These are phyloP conservation scores for Euclidium syriacum DNA, from an alignment of 345 rosid species.

Conservation along the genomic window DNA sequence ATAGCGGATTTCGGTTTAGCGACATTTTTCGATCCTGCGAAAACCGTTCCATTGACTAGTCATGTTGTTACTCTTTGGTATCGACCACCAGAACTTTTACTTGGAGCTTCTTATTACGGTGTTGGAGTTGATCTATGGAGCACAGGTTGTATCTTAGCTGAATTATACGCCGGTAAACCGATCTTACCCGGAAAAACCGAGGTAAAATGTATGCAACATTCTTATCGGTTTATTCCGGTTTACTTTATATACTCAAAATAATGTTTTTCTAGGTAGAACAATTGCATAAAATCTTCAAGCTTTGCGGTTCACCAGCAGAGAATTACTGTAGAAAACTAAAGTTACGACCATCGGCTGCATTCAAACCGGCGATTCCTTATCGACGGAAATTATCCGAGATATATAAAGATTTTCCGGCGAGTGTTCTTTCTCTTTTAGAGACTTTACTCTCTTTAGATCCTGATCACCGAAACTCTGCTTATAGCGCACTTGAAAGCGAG, in stretches of 20 bases:
- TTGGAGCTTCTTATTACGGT: slow-evolving; percentile 73
- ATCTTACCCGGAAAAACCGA: slow-evolving; percentile 92
- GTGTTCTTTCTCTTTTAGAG: slow-evolving; percentile 73
- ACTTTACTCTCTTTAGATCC: slow-evolving; percentile 95
- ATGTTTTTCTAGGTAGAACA: slow-evolving; percentile 70
- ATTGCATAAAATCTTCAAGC: slow-evolving; percentile 86
- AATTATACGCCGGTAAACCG: slow-evolving; percentile 73
- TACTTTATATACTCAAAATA: neutral
- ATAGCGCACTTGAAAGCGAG: slow-evolving; percentile 25
- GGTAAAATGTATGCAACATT: slow-evolving; percentile 39
- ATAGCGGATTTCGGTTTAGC: slow-evolving; percentile 95
- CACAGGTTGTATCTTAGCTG: slow-evolving; percentile 91
- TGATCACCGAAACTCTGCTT: slow-evolving; percentile 33
- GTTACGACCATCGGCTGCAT: slow-evolving; percentile 65
- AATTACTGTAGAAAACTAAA: slow-evolving; percentile 73
- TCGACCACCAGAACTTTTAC: slow-evolving; percentile 91
- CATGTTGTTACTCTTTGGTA: slow-evolving; percentile 98
- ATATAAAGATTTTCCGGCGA: slow-evolving; percentile 71
- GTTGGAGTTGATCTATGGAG: slow-evolving; percentile 95
- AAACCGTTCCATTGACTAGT: slow-evolving; percentile 62
- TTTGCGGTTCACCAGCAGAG: slow-evolving; percentile 90
- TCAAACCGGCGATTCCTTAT: slow-evolving; percentile 79
- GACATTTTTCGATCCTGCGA: slow-evolving; percentile 54
- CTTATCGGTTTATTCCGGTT: neutral
- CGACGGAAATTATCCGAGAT: slow-evolving; percentile 62